Percentiles rank a stretch among this genome's conserved stretches.
Conservation (phyloP, 1,139 yeast genomes). For the Pichia sp. region DNA sequence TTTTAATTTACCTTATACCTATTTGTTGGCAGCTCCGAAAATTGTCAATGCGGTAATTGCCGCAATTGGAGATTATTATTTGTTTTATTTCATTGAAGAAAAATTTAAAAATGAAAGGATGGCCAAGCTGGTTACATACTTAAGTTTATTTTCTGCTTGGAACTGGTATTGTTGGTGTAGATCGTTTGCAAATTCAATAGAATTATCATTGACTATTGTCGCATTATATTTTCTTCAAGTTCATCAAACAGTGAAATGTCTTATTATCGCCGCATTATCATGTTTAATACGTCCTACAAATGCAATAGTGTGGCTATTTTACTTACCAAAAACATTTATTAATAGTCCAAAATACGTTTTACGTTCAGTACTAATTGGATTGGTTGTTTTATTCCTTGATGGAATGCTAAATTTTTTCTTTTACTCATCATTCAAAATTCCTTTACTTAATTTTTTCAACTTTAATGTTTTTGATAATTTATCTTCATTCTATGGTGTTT, state of each 20-base stretch:
- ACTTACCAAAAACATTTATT: conserved; percentile 22
- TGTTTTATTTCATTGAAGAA: conserved; percentile 43
- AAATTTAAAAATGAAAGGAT: conserved; percentile 34
- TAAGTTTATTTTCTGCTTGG: conserved; percentile 69
- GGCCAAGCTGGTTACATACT: conserved; percentile 41
- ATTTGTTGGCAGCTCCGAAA: conserved; percentile 50
- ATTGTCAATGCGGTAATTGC: conserved; percentile 65
- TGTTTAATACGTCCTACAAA: conserved; percentile 83
- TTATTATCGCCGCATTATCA: conserved; percentile 46
- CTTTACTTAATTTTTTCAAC: conserved; percentile 61
- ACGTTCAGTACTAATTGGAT: conserved; percentile 25
- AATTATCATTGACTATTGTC: conserved; percentile 63
- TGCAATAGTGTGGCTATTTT: conserved; percentile 60
- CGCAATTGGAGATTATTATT: conserved; percentile 61
- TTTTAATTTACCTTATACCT: conserved; percentile 30
- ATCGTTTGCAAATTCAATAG: conserved; percentile 82
- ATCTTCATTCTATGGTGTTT: conserved; percentile 77
- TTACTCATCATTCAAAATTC: conserved; percentile 55
- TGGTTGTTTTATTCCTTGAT: conserved; percentile 33
- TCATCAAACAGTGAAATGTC: conserved; percentile 30
- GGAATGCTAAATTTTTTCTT: conserved; percentile 50
- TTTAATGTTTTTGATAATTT: conserved; percentile 71
- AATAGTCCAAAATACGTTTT: conserved; percentile 18
- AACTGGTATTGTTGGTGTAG: conserved; percentile 79
- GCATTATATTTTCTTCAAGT: conserved; percentile 70